Base-by-base conservation (phyloP, 2,329 filamentous ascomycete genomes). In the Pleurostoma richardsiae region DNA sequence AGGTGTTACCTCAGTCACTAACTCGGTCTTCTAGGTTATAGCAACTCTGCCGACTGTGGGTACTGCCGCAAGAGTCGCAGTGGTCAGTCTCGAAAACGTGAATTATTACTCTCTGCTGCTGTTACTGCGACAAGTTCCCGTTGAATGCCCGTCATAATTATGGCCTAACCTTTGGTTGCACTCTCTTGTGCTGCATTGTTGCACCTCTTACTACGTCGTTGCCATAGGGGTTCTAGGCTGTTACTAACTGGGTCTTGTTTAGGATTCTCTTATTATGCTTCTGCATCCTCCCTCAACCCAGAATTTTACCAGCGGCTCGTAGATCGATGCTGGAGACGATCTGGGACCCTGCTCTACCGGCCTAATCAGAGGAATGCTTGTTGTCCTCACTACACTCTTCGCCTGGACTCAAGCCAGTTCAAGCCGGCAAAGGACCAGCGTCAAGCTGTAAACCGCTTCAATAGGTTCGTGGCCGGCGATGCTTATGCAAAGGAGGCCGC, bases 311-410 rank as follows among this genome's bases (percentile, higher is more conserved):
- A 92, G 62, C 69, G 63, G 40, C 72, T 94, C 36, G 69, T 92
- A 40, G 80, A 90, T 63, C 80, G 86, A 53, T 87, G 84, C 51
- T 94, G 87, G 87, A 84, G 88, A 63, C 78, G 87, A 52, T 90
- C 83, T 36, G 83, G 79, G 11, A 80, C 70, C 29, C 71, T 90
- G 6, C 71, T 94, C 42, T 94, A 94, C 66, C 82, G 88, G 50
- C 88, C 88, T 10, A 86, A 94, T 64, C 83, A 89, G 57, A 77
- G 78, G 49, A 76, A 83, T 47, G 88, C 90, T 51, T 99, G 94
- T 60, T 99, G 94, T 64, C 90, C 91, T 40, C 90, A 96, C 60
- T 97, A 92, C 63, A 90, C 87, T 1, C 83, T 94, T 45, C 82
- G 87, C 41, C 72, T 91, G 26, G 85, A 89, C 56, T 80, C 82